phyloP scores from a whole-genome alignment of 2,329 filamentous ascomycete species.

The Clathrospora elynae region DNA sequence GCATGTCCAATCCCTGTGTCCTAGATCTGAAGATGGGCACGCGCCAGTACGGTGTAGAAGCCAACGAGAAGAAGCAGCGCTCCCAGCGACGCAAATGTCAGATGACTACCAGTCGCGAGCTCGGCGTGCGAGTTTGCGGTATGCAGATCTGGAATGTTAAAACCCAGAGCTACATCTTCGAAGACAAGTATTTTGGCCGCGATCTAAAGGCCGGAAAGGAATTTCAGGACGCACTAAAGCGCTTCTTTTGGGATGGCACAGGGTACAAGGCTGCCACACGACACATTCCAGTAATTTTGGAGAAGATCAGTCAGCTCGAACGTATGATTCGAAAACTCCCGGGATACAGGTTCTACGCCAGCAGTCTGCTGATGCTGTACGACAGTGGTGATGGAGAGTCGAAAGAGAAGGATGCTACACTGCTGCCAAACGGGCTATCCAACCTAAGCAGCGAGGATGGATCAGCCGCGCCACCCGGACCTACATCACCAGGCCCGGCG shows the following conservation, averaged over 20 bases:
- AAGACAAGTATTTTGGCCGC: slow-evolving; percentile 97
- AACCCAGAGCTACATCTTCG: slow-evolving; percentile 85
- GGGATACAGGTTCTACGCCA: slow-evolving; percentile 93
- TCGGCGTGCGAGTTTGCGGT: slow-evolving; percentile 92
- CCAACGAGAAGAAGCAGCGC: slow-evolving; percentile 85
- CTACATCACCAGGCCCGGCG: slow-evolving; percentile 25
- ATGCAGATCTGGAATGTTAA: slow-evolving; percentile 94
- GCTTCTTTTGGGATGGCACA: slow-evolving; percentile 89
- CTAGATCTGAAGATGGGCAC: slow-evolving; percentile 99
- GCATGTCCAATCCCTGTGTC: slow-evolving; percentile 95
- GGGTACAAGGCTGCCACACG: slow-evolving; percentile 78
- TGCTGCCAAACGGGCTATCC: slow-evolving; percentile 18
- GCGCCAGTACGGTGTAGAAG: slow-evolving; percentile 92
- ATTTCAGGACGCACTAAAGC: slow-evolving; percentile 84
- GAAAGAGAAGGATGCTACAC: slow-evolving; percentile 40
- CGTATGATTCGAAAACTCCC: slow-evolving; percentile 77
- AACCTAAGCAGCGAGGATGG: slow-evolving; percentile 29
- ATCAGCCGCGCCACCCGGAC: slow-evolving; percentile 32
- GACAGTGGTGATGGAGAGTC: slow-evolving; percentile 74
- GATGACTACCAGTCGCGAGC: slow-evolving; percentile 84
- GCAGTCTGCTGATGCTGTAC: slow-evolving; percentile 92
- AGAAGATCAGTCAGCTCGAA: slow-evolving; percentile 83
- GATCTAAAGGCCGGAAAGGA: slow-evolving; percentile 84
- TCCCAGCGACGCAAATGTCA: slow-evolving; percentile 94
- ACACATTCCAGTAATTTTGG: slow-evolving; percentile 85